Evolutionary conservation across 768 basidiomycete genomes (phyloP).

Genomic region (Russula sp.): DNA sequence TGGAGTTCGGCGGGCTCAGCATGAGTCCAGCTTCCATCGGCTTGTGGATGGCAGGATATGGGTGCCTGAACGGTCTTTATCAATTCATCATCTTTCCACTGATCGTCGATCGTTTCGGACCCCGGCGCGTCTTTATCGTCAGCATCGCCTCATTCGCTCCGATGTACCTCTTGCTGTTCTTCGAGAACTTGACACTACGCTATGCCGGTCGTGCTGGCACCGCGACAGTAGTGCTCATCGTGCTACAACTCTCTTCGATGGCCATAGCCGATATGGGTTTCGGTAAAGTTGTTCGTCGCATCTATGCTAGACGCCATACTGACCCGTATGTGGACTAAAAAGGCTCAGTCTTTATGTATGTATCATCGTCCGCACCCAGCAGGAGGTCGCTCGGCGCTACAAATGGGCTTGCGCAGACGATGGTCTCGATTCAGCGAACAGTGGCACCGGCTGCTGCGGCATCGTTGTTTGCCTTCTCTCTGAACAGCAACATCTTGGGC

Average conservation of each 20-base stretch:
- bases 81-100: conserved; percentile 35
- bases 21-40: conserved; percentile 35
- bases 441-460: conserved; percentile 51
- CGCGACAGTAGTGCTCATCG: not conserved
- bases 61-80: conserved; percentile 31
- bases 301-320: not conserved
- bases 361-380: conserved; percentile 57
- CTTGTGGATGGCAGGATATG: conserved; percentile 30
- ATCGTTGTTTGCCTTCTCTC: conserved; percentile 61
- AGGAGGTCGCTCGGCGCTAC: conserved; percentile 58
- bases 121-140: conserved; percentile 29
- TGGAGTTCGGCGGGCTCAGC: conserved; percentile 35
- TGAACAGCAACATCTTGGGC: conserved; percentile 38
- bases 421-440: conserved; percentile 33
- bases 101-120: conserved; percentile 32
- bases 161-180: conserved; percentile 26
- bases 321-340: conserved; percentile 15
- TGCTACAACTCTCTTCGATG: conserved; percentile 7
- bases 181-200: conserved; percentile 13
- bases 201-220: not conserved
- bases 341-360: conserved; percentile 68
- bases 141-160: conserved; percentile 25
- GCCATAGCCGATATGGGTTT: conserved; percentile 15
- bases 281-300: not conserved
- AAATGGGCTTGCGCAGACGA: conserved; percentile 45